Conservation (phyloP, 371 early-diverging fungal species). For the Amoeboaphelidium protococcarum region DNA sequence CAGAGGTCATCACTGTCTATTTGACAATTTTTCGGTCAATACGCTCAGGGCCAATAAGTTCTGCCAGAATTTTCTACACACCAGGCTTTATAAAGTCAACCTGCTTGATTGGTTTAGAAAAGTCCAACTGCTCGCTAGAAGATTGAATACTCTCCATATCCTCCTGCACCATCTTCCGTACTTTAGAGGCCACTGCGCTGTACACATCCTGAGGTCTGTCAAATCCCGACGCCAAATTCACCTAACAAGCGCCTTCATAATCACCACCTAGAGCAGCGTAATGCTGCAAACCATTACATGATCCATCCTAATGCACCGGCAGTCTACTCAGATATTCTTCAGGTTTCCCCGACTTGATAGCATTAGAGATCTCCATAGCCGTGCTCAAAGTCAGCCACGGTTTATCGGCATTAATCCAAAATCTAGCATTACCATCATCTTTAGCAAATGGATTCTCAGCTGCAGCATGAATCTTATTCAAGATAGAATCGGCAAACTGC, state of each 20-base stretch:
- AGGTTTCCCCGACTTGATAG: conserved; percentile 41
- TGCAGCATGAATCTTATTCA: conserved; percentile 50
- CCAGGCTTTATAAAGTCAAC: background rate
- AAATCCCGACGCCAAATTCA: conserved; percentile 57
- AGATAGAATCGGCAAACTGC: conserved; percentile 35
- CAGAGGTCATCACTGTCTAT: conserved; percentile 97
- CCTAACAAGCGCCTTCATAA: conserved; percentile 59
- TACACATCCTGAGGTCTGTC: conserved; percentile 85
- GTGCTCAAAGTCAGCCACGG: conserved; percentile 87
- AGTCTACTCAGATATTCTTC: conserved; percentile 33
- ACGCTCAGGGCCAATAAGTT: conserved; percentile 9
- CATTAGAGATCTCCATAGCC: conserved; percentile 57
- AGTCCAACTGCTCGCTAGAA: background rate
- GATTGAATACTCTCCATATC: conserved; percentile 9
- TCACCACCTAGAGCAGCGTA: conserved; percentile 95
- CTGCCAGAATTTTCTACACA: background rate
- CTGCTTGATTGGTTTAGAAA: background rate
- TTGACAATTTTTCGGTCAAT: conserved; percentile 85
- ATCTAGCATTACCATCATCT: conserved; percentile 30
- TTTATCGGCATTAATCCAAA: conserved; percentile 77
- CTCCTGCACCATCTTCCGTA: conserved; percentile 32
- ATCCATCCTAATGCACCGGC: conserved; percentile 93
- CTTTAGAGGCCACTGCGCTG: conserved; percentile 53
- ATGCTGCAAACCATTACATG: conserved; percentile 95
- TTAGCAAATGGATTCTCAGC: conserved; percentile 39